Conservation (phyloP, 2,329 filamentous ascomycete species). For the Aphanocladium album region DNA sequence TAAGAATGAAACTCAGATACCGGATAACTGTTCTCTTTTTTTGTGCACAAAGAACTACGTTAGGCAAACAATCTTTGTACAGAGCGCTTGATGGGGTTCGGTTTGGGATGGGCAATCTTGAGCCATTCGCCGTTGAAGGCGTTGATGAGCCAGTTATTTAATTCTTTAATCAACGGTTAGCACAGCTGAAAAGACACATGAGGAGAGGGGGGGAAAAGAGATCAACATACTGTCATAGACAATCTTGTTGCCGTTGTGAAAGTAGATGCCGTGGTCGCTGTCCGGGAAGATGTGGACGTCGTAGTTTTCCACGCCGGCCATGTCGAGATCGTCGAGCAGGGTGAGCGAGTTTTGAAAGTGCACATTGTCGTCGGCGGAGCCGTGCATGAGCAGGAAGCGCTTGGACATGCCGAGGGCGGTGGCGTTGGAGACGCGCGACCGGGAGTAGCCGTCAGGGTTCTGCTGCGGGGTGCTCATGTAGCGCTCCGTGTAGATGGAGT, state of each 20-base stretch:
- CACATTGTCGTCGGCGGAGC: constrained; percentile 94
- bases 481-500: constrained; percentile 88
- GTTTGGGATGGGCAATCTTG: constrained; percentile 47
- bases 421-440: constrained; percentile 68
- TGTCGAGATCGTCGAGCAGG: constrained; percentile 78
- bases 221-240: constrained; percentile 81
- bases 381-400: constrained; percentile 93
- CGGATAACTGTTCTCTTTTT: too few relatives aligned
- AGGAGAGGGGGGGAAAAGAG: too few relatives aligned
- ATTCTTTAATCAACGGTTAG: constrained; percentile 43
- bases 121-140: constrained; percentile 98
- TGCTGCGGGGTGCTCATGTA: constrained; percentile 95
- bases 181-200: too few relatives aligned
- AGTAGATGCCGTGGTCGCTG: constrained; percentile 90
- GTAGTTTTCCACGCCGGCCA: constrained; percentile 82
- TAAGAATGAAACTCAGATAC: background rate
- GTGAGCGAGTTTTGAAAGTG: constrained; percentile 93
- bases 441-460: constrained; percentile 73
- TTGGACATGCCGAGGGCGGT: constrained; percentile 69
- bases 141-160: constrained; percentile 89
- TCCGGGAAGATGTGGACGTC: constrained; percentile 96
- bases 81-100: constrained; percentile 27
- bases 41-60: constrained; percentile 17
- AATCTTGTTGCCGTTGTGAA: constrained; percentile 85
- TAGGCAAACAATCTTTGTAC: background rate